These are phyloP conservation scores for Evernia prunastri DNA, from an alignment of 495 filamentous ascomycete genomes.

Conservation along the genomic window DNA sequence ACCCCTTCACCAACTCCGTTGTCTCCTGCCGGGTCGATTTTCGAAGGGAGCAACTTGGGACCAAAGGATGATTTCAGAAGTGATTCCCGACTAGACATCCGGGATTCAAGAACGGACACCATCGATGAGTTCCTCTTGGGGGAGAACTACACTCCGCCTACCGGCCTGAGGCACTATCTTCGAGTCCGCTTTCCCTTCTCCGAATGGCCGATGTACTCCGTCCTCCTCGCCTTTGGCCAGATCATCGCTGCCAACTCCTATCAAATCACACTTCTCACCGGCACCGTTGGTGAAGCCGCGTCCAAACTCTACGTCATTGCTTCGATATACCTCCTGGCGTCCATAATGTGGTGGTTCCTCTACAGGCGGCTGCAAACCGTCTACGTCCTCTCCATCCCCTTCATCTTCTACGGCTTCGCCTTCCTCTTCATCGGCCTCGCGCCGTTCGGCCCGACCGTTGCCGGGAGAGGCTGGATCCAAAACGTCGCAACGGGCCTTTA, in stretches of 20 bases:
- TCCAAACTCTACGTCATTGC: slow-evolving; percentile 58
- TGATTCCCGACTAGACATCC: not conserved
- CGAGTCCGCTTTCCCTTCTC: slow-evolving; percentile 38
- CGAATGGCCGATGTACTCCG: slow-evolving; percentile 69
- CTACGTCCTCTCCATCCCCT: slow-evolving; percentile 51
- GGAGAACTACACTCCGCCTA: slow-evolving; percentile 58
- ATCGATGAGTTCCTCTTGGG: slow-evolving; percentile 55
- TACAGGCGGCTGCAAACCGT: slow-evolving; percentile 52
- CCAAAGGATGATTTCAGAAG: slow-evolving; percentile 1
- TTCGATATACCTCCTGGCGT: slow-evolving; percentile 52
- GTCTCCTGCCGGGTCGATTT: slow-evolving; percentile 7
- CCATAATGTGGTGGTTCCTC: slow-evolving; percentile 55
- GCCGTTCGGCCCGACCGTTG: slow-evolving; percentile 35
- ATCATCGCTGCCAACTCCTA: slow-evolving; percentile 62
- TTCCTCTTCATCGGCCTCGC: slow-evolving; percentile 56
- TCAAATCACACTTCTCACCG: slow-evolving; percentile 60
- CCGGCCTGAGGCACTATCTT: slow-evolving; percentile 53
- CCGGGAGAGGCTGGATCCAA: slow-evolving; percentile 44
- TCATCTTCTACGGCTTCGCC: slow-evolving; percentile 54
- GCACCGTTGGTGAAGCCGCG: slow-evolving; percentile 52
- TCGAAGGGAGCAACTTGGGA: slow-evolving; percentile 5
- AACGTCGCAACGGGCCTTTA: slow-evolving; percentile 57
- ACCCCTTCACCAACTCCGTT: slow-evolving; percentile 1
- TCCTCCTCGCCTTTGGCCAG: slow-evolving; percentile 60
- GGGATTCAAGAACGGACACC: slow-evolving; percentile 15